These are phyloP conservation scores for Grigorovia jiainica DNA, from an alignment of 805 yeast genomes.

Conservation along the genomic window DNA sequence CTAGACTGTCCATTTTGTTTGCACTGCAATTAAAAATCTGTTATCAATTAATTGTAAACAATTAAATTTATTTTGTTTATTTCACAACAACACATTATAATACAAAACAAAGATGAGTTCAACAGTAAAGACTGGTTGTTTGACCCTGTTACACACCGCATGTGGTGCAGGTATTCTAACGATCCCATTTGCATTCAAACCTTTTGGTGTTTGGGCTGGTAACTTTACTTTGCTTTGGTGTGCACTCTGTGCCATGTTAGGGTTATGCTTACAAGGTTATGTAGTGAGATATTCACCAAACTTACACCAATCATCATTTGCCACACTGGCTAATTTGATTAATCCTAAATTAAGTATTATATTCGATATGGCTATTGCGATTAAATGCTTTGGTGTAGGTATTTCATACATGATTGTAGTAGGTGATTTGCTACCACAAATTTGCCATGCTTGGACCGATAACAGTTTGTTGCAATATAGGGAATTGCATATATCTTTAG, in stretches of 20 bases:
- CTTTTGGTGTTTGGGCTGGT: conserved; percentile 26
- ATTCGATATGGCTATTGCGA: conserved; percentile 59
- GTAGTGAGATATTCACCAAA: conserved; percentile 44
- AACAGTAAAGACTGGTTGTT: conserved; percentile 22
- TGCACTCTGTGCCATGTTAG: conserved; percentile 29
- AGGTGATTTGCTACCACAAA: conserved; percentile 62
- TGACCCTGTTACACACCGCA: conserved; percentile 29
- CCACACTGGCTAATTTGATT: conserved; percentile 49
- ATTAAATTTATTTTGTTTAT: too few relatives aligned
- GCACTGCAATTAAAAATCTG: too few relatives aligned
- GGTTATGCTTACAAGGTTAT: conserved; percentile 53
- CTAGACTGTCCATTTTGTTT: too few relatives aligned
- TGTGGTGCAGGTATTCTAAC: conserved; percentile 62
- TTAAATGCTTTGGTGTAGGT: conserved; percentile 66
- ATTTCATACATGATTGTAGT: conserved; percentile 59
- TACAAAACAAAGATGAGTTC: conserved; percentile 15
- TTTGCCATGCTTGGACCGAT: conserved; percentile 26
- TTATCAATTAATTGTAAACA: too few relatives aligned
- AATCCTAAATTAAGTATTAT: conserved; percentile 52
- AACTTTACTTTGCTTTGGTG: conserved; percentile 18
- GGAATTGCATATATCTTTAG: conserved; percentile 51
- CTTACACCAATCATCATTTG: conserved; percentile 42
- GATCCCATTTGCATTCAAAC: conserved; percentile 56
- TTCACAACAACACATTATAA: background rate
- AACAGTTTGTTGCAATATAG: conserved; percentile 33